Percentiles rank a stretch among this genome's conserved stretches.
Conservation (phyloP, 768 basidiomycete species). For the Galerina marginata region DNA sequence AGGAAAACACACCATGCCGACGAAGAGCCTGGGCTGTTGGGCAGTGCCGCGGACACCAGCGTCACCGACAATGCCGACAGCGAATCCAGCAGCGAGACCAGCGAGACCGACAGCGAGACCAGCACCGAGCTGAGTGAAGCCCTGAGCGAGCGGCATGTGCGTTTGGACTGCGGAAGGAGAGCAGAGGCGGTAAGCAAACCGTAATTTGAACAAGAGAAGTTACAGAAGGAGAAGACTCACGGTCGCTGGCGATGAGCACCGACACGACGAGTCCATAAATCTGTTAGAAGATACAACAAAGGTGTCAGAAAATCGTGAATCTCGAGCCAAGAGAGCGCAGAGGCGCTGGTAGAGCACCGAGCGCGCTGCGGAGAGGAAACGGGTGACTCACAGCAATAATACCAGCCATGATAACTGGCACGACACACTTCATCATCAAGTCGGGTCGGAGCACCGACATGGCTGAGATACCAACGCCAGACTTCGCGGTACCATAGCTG, state of each 20-base stretch:
- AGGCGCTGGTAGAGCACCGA: not conserved
- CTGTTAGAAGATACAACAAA: constrained; percentile 39
- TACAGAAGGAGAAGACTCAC: constrained; percentile 55
- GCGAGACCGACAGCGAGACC: constrained; percentile 88
- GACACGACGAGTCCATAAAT: constrained; percentile 99
- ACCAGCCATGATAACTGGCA: constrained; percentile 99
- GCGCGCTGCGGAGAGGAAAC: constrained; percentile 3
- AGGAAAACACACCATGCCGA: constrained; percentile 77
- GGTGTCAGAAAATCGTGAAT: not conserved
- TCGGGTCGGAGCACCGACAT: constrained; percentile 98
- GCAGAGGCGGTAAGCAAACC: not conserved
- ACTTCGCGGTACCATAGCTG: constrained; percentile 99
- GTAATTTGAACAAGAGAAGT: not conserved
- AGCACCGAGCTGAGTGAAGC: constrained; percentile 93
- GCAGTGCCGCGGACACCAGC: constrained; percentile 98
- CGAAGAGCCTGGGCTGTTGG: constrained; percentile 92
- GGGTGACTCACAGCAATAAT: constrained; percentile 89
- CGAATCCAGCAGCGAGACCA: constrained; percentile 96
- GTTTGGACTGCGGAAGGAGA: constrained; percentile 58
- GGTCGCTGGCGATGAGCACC: constrained; percentile 88
- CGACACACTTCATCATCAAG: constrained; percentile 96
- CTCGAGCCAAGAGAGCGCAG: not conserved
- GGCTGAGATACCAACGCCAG: constrained; percentile 95
- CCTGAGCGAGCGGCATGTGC: constrained; percentile 89
- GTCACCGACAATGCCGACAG: constrained; percentile 98